A percentile compares a stretch with the other conserved stretches of the same genome.
phyloP scores from a whole-genome alignment of 2,329 filamentous ascomycete genomes.

The Pseudophaeomoniella oleicola region DNA sequence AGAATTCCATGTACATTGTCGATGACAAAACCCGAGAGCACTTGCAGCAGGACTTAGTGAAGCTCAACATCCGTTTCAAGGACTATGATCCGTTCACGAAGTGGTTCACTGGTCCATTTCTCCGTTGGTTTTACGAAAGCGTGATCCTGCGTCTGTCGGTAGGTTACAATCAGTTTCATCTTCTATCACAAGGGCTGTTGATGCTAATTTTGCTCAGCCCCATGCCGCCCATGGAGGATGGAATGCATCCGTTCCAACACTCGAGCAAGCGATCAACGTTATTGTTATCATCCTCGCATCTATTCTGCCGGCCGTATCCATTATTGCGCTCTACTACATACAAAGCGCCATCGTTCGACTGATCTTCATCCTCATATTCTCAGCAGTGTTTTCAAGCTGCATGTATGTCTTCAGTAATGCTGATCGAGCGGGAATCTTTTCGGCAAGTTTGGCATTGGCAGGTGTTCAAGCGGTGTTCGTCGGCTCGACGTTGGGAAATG shows the following conservation, averaged over 20 bases:
- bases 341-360: slow-evolving; percentile 11
- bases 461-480: slow-evolving; percentile 6
- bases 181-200: background rate
- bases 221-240: background rate
- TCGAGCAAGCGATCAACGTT: slow-evolving; percentile 6
- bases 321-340: slow-evolving; percentile 16
- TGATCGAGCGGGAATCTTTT: slow-evolving; percentile 15
- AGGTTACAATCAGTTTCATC: background rate
- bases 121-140: slow-evolving; percentile 1
- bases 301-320: slow-evolving; percentile 13
- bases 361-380: slow-evolving; percentile 12
- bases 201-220: background rate
- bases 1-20: background rate
- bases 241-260: background rate
- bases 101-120: slow-evolving; percentile 1
- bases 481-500: background rate
- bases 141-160: background rate
- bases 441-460: slow-evolving; percentile 15
- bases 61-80: background rate
- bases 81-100: slow-evolving; percentile 1
- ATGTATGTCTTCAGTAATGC: slow-evolving; percentile 13
- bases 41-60: background rate
- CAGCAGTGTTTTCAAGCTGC: slow-evolving; percentile 12
- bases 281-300: slow-evolving; percentile 15
- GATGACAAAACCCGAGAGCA: background rate